Evolutionary conservation across 805 yeast genomes (phyloP).

Genomic region (Saturnispora silvae): DNA sequence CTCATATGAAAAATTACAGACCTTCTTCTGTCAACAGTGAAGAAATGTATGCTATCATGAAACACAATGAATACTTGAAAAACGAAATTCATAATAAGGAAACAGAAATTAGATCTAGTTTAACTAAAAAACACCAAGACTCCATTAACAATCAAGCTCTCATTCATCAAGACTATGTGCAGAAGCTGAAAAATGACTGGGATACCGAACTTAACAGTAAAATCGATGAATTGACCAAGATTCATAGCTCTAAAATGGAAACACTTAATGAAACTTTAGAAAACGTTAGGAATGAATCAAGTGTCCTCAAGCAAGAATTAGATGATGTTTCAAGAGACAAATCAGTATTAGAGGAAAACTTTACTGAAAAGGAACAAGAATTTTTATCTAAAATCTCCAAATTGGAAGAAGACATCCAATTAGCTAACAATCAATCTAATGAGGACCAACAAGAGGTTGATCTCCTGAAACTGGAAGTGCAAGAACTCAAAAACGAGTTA

Average conservation of each 20-base stretch:
- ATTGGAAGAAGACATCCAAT: constrained; percentile 1
- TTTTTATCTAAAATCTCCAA: background rate
- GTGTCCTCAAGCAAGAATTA: constrained; percentile 4
- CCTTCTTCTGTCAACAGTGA: background rate
- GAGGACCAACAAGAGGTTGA: constrained; percentile 2
- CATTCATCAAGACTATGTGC: constrained; percentile 25
- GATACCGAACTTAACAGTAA: constrained; percentile 26
- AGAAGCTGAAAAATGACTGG: constrained; percentile 25
- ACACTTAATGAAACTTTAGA: constrained; percentile 6
- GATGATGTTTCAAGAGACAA: constrained; percentile 1
- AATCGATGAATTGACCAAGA: constrained; percentile 10
- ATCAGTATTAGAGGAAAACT: constrained; percentile 1
- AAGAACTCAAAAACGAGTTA: constrained; percentile 4
- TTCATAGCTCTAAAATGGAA: background rate
- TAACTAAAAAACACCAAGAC: constrained; percentile 21
- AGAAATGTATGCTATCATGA: too few species aligned
- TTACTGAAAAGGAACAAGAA: constrained; percentile 2
- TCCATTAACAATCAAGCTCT: constrained; percentile 29
- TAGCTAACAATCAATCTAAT: constrained; percentile 4
- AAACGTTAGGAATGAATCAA: constrained; percentile 8
- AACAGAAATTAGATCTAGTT: constrained; percentile 20
- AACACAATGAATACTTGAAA: too few species aligned
- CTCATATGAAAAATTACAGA: background rate
- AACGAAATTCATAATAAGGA: constrained; percentile 14
- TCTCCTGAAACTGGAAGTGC: constrained; percentile 7